phyloP scores from a whole-genome alignment of 202 grass and related monocot genomes.

The Zoysia matrella region DNA sequence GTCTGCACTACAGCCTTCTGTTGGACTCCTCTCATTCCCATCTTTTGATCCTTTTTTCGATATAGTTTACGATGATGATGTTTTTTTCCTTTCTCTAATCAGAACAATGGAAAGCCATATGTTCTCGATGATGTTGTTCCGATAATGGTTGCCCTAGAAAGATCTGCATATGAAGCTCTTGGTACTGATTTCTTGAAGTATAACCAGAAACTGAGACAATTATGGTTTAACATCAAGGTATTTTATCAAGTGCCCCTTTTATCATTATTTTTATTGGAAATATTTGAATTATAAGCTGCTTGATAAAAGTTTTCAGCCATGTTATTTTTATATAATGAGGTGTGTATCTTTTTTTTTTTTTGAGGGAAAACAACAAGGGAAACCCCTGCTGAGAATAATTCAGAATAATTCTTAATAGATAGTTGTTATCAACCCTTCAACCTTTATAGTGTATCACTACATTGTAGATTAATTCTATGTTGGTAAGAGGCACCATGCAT shows the following conservation, averaged over 20 bases:
- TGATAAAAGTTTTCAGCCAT: constrained; percentile 26
- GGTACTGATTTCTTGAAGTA: constrained; percentile 78
- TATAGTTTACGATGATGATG: constrained; percentile 16
- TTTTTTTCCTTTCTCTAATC: constrained; percentile 34
- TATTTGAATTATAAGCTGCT: constrained; percentile 19
- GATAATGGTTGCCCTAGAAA: constrained; percentile 81
- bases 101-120: constrained; percentile 71
- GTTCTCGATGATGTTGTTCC: constrained; percentile 68
- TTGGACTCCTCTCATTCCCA: constrained; percentile 4
- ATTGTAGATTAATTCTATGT: not conserved
- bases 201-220: constrained; percentile 98
- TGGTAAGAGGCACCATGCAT: constrained; percentile 12
- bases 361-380: too few species aligned
- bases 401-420: not conserved
- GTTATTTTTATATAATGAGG: constrained; percentile 6
- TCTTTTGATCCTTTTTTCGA: constrained; percentile 19
- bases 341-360: not conserved
- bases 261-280: constrained; percentile 22
- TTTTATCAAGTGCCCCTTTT: constrained; percentile 22
- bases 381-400: too few species aligned
- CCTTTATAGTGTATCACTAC: constrained; percentile 18
- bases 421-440: constrained; percentile 4
- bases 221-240: constrained; percentile 96
- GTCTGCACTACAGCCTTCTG: not conserved
- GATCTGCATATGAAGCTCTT: constrained; percentile 66